Evolutionary conservation across 176 grass and related monocot species (phyloP).

Genomic region (Zea luxurians): DNA sequence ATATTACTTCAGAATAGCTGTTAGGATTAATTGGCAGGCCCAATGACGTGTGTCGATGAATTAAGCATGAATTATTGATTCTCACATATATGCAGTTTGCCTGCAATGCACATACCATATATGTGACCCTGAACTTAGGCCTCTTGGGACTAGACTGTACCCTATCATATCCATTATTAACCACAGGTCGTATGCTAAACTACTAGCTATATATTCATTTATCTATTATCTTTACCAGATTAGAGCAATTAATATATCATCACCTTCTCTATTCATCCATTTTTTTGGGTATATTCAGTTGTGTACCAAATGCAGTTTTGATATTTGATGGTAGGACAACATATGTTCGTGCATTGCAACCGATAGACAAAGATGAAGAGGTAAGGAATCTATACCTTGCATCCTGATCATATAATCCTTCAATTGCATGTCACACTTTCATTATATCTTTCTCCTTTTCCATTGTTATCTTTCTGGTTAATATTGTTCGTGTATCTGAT

Average conservation of each 20-base stretch:
- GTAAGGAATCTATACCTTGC: slow-evolving; percentile 33
- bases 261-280: slow-evolving; percentile 7
- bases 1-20: neutral
- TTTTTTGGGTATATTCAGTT: slow-evolving; percentile 56
- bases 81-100: slow-evolving; percentile 53
- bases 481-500: neutral
- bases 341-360: slow-evolving; percentile 28
- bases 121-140: slow-evolving; percentile 75
- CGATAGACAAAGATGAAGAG: slow-evolving; percentile 71
- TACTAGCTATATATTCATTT: no score
- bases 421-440: no score
- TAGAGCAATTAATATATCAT: neutral
- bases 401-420: no score
- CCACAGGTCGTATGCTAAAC: slow-evolving; percentile 56
- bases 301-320: slow-evolving; percentile 91
- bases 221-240: no score
- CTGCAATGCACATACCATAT: slow-evolving; percentile 96
- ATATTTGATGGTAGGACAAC: slow-evolving; percentile 67
- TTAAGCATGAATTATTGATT: slow-evolving; percentile 27
- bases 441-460: neutral
- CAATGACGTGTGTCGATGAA: slow-evolving; percentile 10
- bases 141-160: slow-evolving; percentile 78
- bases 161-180: slow-evolving; percentile 96
- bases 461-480: slow-evolving; percentile 21
- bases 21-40: neutral